phyloP scores from a whole-genome alignment of 2,329 filamentous ascomycete genomes.

The Colletotrichum kahawae region DNA sequence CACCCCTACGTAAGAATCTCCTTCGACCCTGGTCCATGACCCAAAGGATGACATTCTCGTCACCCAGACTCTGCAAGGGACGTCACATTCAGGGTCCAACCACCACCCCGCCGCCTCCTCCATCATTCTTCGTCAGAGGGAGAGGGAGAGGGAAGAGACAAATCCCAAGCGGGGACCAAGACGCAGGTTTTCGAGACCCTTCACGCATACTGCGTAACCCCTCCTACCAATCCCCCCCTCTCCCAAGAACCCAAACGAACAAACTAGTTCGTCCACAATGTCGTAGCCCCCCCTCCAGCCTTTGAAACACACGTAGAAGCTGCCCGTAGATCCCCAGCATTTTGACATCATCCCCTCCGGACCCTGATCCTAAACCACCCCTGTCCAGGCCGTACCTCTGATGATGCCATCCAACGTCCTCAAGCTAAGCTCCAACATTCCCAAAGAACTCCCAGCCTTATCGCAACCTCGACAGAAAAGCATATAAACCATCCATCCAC shows the following conservation, averaged over 20 bases:
- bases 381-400: neutral
- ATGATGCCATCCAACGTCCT: conserved; percentile 15
- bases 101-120: neutral
- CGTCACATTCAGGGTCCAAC: conserved; percentile 10
- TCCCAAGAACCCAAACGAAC: neutral
- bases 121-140: neutral
- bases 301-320: neutral
- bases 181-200: conserved; percentile 19
- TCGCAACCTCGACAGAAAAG: neutral
- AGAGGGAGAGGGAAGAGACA: neutral
- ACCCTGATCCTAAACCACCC: neutral
- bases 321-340: conserved; percentile 3
- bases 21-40: neutral
- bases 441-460: neutral
- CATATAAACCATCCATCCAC: conserved; percentile 15
- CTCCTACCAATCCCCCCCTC: neutral
- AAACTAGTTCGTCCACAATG: neutral
- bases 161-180: neutral
- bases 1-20: neutral
- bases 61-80: conserved; percentile 4
- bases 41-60: neutral
- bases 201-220: neutral
- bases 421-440: neutral
- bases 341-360: conserved; percentile 17
- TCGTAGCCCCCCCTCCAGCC: neutral